These are phyloP conservation scores for Chrysoporthe deuterocubensis DNA, from an alignment of 2,329 filamentous ascomycete genomes.

Conservation along the genomic window DNA sequence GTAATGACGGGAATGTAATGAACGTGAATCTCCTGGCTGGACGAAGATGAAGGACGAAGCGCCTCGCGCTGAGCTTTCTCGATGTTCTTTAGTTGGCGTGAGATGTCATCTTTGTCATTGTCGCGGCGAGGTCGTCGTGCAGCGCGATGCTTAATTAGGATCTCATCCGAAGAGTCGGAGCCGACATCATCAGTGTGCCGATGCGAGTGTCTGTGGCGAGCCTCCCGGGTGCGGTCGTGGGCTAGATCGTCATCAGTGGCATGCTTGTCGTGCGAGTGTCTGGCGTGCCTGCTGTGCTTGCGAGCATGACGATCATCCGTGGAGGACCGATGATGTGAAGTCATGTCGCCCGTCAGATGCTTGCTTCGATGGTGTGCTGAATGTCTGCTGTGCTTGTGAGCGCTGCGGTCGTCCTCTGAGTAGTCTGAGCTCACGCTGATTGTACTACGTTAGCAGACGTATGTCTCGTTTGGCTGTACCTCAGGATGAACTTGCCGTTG, in stretches of 20 bases:
- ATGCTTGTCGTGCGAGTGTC: conserved; percentile 2
- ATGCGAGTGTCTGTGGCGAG: conserved; percentile 9
- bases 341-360: background rate
- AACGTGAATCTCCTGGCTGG: conserved; percentile 24
- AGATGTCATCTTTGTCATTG: conserved; percentile 3
- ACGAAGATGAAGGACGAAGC: conserved; percentile 16
- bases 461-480: too few relatives aligned
- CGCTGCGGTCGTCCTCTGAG: background rate
- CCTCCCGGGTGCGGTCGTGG: background rate
- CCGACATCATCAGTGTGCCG: conserved; percentile 4
- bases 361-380: background rate
- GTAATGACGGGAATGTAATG: conserved; percentile 24
- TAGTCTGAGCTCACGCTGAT: conserved; percentile 16
- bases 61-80: conserved; percentile 22
- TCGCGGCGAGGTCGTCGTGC: conserved; percentile 3
- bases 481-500: background rate
- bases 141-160: conserved; percentile 3
- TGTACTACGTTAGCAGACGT: conserved; percentile 5
- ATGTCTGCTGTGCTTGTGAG: background rate
- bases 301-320: conserved; percentile 10
- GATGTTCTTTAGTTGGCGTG: conserved; percentile 16
- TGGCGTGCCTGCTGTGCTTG: conserved; percentile 19
- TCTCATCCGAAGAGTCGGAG: conserved; percentile 23
- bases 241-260: background rate
- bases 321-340: background rate